Conservation (phyloP, 352 stramenopile species). For the Thalassiosira delicatula region DNA sequence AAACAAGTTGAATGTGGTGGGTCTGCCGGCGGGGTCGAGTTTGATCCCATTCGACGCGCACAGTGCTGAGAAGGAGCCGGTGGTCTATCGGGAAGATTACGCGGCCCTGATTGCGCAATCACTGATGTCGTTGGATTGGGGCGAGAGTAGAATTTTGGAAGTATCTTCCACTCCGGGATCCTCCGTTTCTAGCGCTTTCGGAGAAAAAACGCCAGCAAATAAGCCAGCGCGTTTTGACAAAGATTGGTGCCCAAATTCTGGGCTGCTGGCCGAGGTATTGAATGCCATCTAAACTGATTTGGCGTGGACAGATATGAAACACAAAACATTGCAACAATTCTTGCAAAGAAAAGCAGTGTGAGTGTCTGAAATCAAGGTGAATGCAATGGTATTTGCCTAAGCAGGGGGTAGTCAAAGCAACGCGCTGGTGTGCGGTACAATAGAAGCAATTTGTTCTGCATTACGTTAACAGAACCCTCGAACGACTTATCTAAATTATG, state of each 20-base stretch:
- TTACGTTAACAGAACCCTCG: too few relatives aligned
- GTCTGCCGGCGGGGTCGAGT: conserved; percentile 16
- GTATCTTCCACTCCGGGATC: conserved; percentile 47
- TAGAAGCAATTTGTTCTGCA: too few relatives aligned
- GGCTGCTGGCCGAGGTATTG: conserved; percentile 26
- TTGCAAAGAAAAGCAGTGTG: too few relatives aligned
- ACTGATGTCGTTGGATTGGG: conserved; percentile 77
- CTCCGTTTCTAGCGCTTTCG: conserved; percentile 2
- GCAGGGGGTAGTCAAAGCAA: too few relatives aligned
- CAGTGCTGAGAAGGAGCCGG: conserved; percentile 4
- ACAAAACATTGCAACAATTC: too few relatives aligned
- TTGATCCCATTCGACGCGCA: conserved; percentile 3
- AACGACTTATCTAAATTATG: too few relatives aligned
- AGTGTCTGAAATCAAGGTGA: too few relatives aligned
- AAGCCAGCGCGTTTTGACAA: conserved; percentile 54
- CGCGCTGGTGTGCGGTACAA: too few relatives aligned
- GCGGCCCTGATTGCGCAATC: conserved; percentile 76
- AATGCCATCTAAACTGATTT: conserved; percentile 7
- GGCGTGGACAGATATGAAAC: too few relatives aligned
- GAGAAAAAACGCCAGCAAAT: conserved; percentile 28
- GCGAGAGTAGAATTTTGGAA: conserved; percentile 65
- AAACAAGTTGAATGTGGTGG: conserved; percentile 35
- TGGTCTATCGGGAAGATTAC: conserved; percentile 74
- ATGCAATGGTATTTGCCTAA: too few relatives aligned
- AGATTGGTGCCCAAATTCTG: conserved; percentile 79